phyloP scores from a whole-genome alignment of 129 eudicot species.

The Saussurea involucrata region DNA sequence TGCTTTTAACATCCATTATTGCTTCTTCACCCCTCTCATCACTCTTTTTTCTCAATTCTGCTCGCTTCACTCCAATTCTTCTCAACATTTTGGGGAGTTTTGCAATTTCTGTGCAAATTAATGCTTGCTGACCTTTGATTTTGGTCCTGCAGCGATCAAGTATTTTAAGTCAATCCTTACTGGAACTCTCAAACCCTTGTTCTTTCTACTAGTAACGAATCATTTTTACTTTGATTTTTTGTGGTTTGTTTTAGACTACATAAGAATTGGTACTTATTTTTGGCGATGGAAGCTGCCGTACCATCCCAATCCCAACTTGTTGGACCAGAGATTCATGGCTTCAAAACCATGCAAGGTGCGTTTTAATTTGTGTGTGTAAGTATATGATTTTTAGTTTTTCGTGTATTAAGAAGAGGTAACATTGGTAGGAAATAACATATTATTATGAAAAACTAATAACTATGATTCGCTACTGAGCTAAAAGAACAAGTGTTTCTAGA shows the following conservation, averaged over 20 bases:
- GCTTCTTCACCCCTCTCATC: not conserved
- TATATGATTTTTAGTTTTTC: not conserved
- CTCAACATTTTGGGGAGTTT: not conserved
- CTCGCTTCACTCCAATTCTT: not conserved
- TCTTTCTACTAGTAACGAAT: not conserved
- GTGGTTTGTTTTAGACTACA: not conserved
- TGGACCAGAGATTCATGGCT: conserved; percentile 87
- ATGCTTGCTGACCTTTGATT: not conserved
- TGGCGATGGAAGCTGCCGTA: conserved; percentile 43
- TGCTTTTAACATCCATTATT: conserved; percentile 18
- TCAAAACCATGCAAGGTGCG: conserved; percentile 73
- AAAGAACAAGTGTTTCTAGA: not conserved
- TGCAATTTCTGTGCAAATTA: not conserved
- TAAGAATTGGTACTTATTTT: not conserved
- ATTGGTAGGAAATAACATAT: not conserved
- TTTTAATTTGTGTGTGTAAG: not conserved
- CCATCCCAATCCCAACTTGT: conserved; percentile 29
- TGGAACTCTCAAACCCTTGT: not conserved
- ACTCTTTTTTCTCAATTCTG: not conserved
- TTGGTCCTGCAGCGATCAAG: not conserved
- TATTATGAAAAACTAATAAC: not conserved
- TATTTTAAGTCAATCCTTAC: not conserved
- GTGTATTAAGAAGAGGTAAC: not conserved
- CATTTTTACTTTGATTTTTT: not conserved
- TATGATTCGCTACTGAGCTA: not conserved